Evolutionary conservation across 345 rosid genomes (phyloP).

Genomic region (Eucalyptus regnans): DNA sequence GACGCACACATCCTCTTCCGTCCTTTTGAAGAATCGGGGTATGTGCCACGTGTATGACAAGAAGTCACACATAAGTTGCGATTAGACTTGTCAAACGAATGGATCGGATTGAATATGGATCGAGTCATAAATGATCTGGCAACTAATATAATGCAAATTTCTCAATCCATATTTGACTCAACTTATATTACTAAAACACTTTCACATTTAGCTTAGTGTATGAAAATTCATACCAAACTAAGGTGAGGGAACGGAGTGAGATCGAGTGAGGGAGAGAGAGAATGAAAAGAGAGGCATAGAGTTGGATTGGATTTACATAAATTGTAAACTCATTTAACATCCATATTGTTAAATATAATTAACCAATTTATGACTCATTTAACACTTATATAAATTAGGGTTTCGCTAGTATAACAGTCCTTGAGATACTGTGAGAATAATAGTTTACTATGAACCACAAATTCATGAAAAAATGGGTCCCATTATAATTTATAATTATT

Average conservation of each 20-base stretch:
- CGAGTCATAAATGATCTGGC: fast-evolving
- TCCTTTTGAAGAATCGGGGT: background rate
- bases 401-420: fast-evolving
- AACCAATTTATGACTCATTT: background rate
- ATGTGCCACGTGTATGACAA: fast-evolving
- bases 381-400: too few species aligned
- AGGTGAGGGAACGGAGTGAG: fast-evolving
- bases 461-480: too few species aligned
- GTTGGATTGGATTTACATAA: too few species aligned
- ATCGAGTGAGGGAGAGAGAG: background rate
- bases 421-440: fast-evolving
- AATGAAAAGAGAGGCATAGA: too few species aligned
- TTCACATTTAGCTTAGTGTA: too few species aligned
- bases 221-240: background rate
- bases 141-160: background rate
- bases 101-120: fast-evolving
- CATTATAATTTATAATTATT: too few species aligned
- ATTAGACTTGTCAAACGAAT: too few species aligned
- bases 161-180: background rate
- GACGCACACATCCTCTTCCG: fast-evolving
- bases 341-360: too few species aligned
- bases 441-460: too few species aligned
- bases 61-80: fast-evolving
- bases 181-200: fast-evolving
- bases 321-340: too few species aligned